These are phyloP conservation scores for Cryomyces minteri DNA, from an alignment of 495 filamentous ascomycete species.

Conservation along the genomic window DNA sequence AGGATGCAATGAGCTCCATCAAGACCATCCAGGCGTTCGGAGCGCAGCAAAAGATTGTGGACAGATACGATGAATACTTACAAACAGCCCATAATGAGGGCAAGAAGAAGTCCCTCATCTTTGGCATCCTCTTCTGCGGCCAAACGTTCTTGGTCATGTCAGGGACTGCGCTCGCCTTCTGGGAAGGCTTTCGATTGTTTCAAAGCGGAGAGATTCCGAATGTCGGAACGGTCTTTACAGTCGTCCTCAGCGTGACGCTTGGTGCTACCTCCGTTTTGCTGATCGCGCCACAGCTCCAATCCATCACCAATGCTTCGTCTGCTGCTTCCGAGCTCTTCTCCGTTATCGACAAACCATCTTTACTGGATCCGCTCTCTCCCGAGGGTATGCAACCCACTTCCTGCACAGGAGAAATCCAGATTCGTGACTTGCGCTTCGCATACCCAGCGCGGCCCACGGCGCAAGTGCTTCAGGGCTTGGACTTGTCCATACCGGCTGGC, in stretches of 20 bases:
- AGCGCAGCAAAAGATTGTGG: constrained; percentile 1
- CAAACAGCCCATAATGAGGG: constrained; percentile 2
- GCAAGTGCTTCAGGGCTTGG: constrained; percentile 10
- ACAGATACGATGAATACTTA: constrained; percentile 6
- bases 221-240: constrained; percentile 3
- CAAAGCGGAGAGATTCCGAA: constrained; percentile 5
- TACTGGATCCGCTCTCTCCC: constrained; percentile 15
- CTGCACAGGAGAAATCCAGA: constrained; percentile 10
- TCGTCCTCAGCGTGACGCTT: constrained; percentile 4
- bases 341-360: constrained; percentile 18
- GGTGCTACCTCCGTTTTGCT: constrained; percentile 4
- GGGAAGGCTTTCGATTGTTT: constrained; percentile 6
- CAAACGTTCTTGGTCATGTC: constrained; percentile 6
- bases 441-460: constrained; percentile 13
- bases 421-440: constrained; percentile 11
- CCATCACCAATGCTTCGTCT: constrained; percentile 20
- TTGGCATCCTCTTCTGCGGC: constrained; percentile 4
- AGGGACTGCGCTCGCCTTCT: constrained; percentile 9
- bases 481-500: constrained; percentile 8
- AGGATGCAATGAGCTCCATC: constrained; percentile 7
- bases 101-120: constrained; percentile 7
- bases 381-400: constrained; percentile 8
- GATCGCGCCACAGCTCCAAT: constrained; percentile 3
- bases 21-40: constrained; percentile 10
- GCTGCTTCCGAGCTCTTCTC: constrained; percentile 22